Percentiles rank a stretch among this genome's conserved stretches.
Conservation (phyloP, 495 filamentous ascomycete genomes). For the Aspergillus haitiensis region DNA sequence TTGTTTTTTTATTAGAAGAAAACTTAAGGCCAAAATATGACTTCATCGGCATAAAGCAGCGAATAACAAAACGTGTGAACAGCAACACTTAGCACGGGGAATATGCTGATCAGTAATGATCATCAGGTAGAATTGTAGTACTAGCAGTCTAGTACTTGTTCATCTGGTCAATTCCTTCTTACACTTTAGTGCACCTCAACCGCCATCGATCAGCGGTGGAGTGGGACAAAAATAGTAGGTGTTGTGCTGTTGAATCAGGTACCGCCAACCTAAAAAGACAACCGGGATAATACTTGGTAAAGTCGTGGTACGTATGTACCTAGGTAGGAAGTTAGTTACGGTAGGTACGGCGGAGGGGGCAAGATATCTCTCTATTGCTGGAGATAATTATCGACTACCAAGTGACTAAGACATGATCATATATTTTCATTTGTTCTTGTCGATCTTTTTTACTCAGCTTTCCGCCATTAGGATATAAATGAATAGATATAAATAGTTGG, state of each 20-base stretch:
- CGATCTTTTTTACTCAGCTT: too few relatives aligned
- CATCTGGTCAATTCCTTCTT: background rate
- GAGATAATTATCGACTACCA: too few relatives aligned
- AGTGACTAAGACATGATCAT: too few relatives aligned
- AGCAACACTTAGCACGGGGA: constrained; percentile 1
- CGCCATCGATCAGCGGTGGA: background rate
- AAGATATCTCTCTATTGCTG: too few relatives aligned
- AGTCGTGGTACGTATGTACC: too few relatives aligned
- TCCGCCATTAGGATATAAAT: too few relatives aligned
- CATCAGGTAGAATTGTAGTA: constrained; percentile 1
- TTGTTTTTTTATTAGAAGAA: too few relatives aligned
- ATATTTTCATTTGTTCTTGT: too few relatives aligned
- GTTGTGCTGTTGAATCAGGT: background rate
- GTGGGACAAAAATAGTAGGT: constrained; percentile 1
- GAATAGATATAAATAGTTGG: too few relatives aligned
- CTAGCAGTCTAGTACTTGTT: background rate
- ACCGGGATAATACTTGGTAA: background rate
- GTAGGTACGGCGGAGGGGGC: too few relatives aligned
- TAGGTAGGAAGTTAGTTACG: too few relatives aligned
- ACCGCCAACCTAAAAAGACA: background rate
- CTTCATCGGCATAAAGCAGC: constrained; percentile 3
- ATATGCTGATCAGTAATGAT: constrained; percentile 3
- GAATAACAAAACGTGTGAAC: background rate
- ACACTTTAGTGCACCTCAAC: background rate
- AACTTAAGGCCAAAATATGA: constrained; percentile 3